Evolutionary conservation across 306 rosid species (phyloP).

Genomic region (Cucumis cinereus): DNA sequence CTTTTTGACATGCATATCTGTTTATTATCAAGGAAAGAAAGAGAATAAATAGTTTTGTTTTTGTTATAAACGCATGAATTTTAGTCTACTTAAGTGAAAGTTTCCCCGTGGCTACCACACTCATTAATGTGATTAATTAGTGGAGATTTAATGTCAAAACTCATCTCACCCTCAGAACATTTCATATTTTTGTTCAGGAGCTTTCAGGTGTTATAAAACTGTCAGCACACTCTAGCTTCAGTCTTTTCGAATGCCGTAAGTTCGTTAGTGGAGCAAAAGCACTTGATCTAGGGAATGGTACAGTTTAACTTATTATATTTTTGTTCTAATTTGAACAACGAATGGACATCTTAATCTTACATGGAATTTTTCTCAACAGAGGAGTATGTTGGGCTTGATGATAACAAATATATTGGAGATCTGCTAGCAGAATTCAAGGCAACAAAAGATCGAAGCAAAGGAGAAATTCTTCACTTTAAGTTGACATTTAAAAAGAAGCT

Average conservation of each 20-base stretch:
- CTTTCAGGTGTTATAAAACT: constrained; percentile 79
- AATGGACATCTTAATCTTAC: constrained; percentile 14
- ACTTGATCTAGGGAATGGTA: constrained; percentile 73
- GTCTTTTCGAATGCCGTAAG: constrained; percentile 79
- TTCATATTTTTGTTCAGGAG: constrained; percentile 43
- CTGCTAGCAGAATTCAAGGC: constrained; percentile 72
- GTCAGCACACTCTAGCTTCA: constrained; percentile 66
- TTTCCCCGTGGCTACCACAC: not conserved
- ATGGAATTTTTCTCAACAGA: constrained; percentile 40
- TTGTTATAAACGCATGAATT: not conserved
- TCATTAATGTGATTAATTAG: not conserved
- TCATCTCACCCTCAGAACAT: constrained; percentile 11
- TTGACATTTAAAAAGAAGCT: constrained; percentile 68
- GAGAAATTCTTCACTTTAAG: constrained; percentile 87
- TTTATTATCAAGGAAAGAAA: too few relatives aligned
- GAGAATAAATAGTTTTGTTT: not conserved
- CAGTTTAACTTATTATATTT: constrained; percentile 8
- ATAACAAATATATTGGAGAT: constrained; percentile 85
- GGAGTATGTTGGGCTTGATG: constrained; percentile 82
- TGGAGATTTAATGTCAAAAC: not conserved
- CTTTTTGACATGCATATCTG: too few relatives aligned
- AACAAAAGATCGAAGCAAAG: constrained; percentile 83
- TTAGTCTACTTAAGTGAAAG: not conserved
- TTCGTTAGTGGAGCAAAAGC: constrained; percentile 62
- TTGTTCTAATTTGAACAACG: constrained; percentile 1